Evolutionary conservation across 2,329 filamentous ascomycete species (phyloP).

Genomic region (Metarhizium rileyi): DNA sequence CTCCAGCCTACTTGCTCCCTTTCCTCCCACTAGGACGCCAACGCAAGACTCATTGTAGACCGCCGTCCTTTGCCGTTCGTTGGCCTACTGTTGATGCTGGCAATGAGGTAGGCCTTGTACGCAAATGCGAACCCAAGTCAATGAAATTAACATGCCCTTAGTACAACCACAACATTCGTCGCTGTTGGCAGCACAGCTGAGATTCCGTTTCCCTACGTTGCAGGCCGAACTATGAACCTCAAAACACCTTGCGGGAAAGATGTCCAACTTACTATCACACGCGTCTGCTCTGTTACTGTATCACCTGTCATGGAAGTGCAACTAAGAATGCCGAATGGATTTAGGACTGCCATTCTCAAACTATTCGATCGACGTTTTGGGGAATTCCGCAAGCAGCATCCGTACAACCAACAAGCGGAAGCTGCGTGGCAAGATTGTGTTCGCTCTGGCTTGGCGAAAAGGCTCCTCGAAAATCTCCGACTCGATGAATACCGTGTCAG

Average conservation of each 20-base stretch:
- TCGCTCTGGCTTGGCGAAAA: conserved; percentile 7
- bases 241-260: conserved; percentile 1
- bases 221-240: conserved; percentile 6
- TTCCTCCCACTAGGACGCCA: not conserved
- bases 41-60: not conserved
- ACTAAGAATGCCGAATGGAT: not conserved
- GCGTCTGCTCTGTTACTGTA: conserved; percentile 4
- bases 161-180: conserved; percentile 1
- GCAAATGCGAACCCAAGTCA: not conserved
- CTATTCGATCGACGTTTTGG: conserved; percentile 9
- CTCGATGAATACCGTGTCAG: not conserved
- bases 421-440: conserved; percentile 7
- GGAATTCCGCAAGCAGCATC: conserved; percentile 1
- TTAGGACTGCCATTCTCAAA: conserved; percentile 6
- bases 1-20: not conserved
- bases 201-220: conserved; percentile 6
- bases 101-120: conserved; percentile 1
- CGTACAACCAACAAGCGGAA: conserved; percentile 6
- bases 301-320: conserved; percentile 8
- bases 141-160: conserved; percentile 1
- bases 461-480: conserved; percentile 3
- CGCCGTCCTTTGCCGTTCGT: not conserved
- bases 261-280: conserved; percentile 6
- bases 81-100: not conserved
- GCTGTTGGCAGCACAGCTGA: not conserved